Percentiles rank a stretch among this genome's conserved stretches.
These are phyloP conservation scores for Fusarium liriodendri DNA, from an alignment of 2,329 filamentous ascomycete genomes.

Conservation along the genomic window DNA sequence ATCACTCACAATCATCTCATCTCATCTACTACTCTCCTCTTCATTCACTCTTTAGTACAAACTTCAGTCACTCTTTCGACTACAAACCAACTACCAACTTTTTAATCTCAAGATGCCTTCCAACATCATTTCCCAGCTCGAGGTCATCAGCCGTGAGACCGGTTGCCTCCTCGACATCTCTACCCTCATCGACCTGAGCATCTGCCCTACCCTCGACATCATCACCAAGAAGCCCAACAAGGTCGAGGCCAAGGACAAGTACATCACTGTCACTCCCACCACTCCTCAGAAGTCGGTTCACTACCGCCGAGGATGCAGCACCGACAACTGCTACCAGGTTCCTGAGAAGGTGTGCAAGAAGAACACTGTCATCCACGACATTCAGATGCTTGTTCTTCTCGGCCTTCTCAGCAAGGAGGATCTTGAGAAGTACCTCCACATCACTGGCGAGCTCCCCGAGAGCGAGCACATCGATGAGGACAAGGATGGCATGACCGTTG, in stretches of 20 bases:
- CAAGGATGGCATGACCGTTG: constrained; percentile 4
- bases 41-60: constrained; percentile 15
- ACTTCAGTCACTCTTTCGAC: constrained; percentile 18
- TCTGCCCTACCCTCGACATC: constrained; percentile 39
- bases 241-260: constrained; percentile 32
- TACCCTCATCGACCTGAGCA: constrained; percentile 30
- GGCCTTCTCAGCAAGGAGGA: constrained; percentile 36
- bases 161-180: constrained; percentile 39
- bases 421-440: constrained; percentile 38
- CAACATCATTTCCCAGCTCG: constrained; percentile 32
- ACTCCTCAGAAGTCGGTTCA: neutral
- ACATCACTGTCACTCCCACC: constrained; percentile 36
- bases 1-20: constrained; percentile 14
- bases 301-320: constrained; percentile 11
- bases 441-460: constrained; percentile 14
- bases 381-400: constrained; percentile 34
- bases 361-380: constrained; percentile 32
- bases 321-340: constrained; percentile 25
- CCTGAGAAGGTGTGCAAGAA: constrained; percentile 36
- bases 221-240: constrained; percentile 25
- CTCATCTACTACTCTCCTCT: constrained; percentile 1
- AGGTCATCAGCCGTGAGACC: constrained; percentile 33
- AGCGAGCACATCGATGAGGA: neutral
- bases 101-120: constrained; percentile 27
- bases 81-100: constrained; percentile 1